Evolutionary conservation across 2,329 filamentous ascomycete species (phyloP).

Genomic region (Fusarium illudens): DNA sequence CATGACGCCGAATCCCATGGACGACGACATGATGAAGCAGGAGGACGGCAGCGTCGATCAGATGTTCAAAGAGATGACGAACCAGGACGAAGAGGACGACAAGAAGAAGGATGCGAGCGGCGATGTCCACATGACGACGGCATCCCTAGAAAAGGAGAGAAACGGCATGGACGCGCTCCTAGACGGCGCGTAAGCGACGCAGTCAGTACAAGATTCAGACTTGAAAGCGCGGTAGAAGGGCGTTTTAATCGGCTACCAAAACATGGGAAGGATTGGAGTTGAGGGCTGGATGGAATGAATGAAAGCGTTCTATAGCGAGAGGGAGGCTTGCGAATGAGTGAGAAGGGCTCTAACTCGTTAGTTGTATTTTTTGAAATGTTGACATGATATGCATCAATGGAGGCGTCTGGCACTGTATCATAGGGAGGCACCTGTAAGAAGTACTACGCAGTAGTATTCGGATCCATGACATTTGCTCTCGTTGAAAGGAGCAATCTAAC

Average conservation of each 20-base stretch:
- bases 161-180: constrained; percentile 58
- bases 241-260: constrained; percentile 37
- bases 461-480: neutral
- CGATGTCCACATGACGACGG: constrained; percentile 51
- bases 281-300: constrained; percentile 6
- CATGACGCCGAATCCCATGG: constrained; percentile 40
- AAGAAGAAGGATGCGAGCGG: constrained; percentile 47
- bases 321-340: constrained; percentile 17
- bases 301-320: neutral
- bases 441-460: no score
- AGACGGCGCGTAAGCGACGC: constrained; percentile 50
- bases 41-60: constrained; percentile 61
- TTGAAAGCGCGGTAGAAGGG: constrained; percentile 21
- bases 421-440: no score
- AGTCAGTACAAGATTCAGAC: neutral
- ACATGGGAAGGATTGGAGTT: constrained; percentile 36
- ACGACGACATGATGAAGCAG: constrained; percentile 45
- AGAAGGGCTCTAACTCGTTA: constrained; percentile 11
- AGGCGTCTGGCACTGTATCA: constrained; percentile 8
- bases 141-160: constrained; percentile 55
- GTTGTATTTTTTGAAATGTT: constrained; percentile 14
- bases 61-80: constrained; percentile 66
- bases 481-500: constrained; percentile 1
- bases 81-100: constrained; percentile 57
- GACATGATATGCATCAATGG: constrained; percentile 15